Evolutionary conservation across 73 alveolate genomes (phyloP).

Genomic region (Blepharisma stoltei): DNA sequence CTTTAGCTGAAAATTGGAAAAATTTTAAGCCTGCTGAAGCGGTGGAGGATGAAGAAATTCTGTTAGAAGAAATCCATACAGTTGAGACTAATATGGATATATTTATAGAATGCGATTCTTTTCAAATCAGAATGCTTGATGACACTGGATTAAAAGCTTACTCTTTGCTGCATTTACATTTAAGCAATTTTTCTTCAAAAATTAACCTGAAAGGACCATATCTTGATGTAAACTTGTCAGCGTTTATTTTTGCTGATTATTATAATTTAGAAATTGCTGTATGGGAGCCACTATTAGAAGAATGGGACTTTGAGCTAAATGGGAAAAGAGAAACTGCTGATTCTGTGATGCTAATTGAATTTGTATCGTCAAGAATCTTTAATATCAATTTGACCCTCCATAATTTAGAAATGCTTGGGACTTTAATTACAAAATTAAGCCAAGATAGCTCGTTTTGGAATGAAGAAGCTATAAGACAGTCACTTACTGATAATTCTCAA

Average conservation of each 20-base stretch:
- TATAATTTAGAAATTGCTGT: conserved; percentile 13
- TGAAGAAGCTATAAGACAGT: not conserved
- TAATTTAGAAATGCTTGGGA: not conserved
- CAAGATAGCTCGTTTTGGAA: conserved; percentile 27
- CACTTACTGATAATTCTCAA: conserved; percentile 3
- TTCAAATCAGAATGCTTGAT: not conserved
- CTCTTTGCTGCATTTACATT: not conserved
- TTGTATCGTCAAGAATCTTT: not conserved
- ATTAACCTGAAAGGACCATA: not conserved
- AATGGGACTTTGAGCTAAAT: not conserved
- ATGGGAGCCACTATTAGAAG: conserved; percentile 29
- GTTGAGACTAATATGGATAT: not conserved
- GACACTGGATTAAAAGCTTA: conserved; percentile 23
- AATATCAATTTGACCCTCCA: not conserved
- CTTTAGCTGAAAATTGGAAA: conserved; percentile 8
- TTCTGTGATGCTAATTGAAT: not conserved
- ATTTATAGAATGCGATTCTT: not conserved
- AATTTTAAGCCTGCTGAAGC: not conserved
- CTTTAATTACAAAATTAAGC: not conserved
- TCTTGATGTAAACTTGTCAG: not conserved
- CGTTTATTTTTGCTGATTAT: conserved; percentile 17
- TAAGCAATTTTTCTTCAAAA: not conserved
- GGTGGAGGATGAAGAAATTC: not conserved
- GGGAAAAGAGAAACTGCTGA: not conserved
- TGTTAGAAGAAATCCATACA: not conserved